Percentiles rank a stretch among this genome's conserved stretches.
phyloP scores from a whole-genome alignment of 495 filamentous ascomycete genomes.

The Neurospora sp. region DNA sequence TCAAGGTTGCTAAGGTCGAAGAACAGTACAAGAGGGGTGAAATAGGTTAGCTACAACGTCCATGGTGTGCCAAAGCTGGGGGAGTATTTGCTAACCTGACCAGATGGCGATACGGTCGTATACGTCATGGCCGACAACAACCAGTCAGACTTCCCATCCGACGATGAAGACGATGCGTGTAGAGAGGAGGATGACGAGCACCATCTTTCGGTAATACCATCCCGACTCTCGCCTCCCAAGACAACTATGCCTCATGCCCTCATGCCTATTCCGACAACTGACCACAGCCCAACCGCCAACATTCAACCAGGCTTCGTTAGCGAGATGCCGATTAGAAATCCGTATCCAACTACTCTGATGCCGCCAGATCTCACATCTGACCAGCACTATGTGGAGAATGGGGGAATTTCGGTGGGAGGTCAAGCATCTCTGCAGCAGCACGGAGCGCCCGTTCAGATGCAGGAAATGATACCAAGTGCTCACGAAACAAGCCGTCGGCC shows the following conservation, averaged over 20 bases:
- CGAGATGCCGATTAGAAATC: conserved; percentile 19
- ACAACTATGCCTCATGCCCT: conserved; percentile 14
- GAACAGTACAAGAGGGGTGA: conserved; percentile 49
- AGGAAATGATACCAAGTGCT: conserved; percentile 25
- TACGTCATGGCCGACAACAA: conserved; percentile 29
- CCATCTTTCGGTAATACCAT: conserved; percentile 4
- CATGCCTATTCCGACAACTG: conserved; percentile 16
- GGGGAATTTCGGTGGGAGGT: conserved; percentile 8
- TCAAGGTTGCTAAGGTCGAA: conserved; percentile 53
- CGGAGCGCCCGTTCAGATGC: conserved; percentile 16
- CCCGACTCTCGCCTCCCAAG: conserved; percentile 16
- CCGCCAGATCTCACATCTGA: conserved; percentile 19
- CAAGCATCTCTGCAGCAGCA: conserved; percentile 15
- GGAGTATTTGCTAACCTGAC: conserved; percentile 3
- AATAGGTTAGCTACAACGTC: conserved; percentile 40
- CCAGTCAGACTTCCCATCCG: conserved; percentile 18
- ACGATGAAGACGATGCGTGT: conserved; percentile 21
- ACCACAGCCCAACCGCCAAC: conserved; percentile 21
- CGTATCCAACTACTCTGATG: conserved; percentile 18
- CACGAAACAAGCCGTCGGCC: conserved; percentile 26
- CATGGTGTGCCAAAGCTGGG: background rate
- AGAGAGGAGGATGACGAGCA: conserved; percentile 17
- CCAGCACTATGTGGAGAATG: conserved; percentile 25
- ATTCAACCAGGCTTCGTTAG: conserved; percentile 21
- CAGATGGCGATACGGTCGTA: conserved; percentile 30